Base-by-base conservation (phyloP, 176 grass and related monocot genomes). In the Melocanna baccifera region DNA sequence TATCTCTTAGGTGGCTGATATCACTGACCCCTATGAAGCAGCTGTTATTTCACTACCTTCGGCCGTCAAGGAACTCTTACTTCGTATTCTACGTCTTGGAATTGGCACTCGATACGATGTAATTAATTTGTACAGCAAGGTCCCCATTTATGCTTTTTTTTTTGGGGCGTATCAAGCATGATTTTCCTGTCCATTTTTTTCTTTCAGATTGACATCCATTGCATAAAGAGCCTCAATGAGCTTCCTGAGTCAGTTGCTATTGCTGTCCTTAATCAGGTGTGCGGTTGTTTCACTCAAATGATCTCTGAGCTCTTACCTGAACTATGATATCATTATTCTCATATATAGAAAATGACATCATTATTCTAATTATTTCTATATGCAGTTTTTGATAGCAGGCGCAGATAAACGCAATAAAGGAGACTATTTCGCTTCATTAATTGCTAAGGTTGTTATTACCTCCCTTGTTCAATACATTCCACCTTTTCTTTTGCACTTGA, bases 321-420 rank as follows among this genome's bases (percentile, higher is more conserved):
- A 61, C 53, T 52, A 45, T 22, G 40, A 23, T 72, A 61, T 61
- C 26, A 40, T 68, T 84, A 42, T 69, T 81, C 75, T 81, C 23
- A 9, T 51, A 26, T 61, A 40, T 9, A 51, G 42, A 23, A 69
- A 77, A 30, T 74, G 40, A 12, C 48, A 45, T 19, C 39, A 66
- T 62, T 67, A 13, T 48, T 73, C 18, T 86, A 37, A 62, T 89
- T 56, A 63, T 71, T 62, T 62, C 26, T 80, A 26, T 19, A 41
- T 76, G n/a, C 90, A 94, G 92, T 97, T 97, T 83, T 87, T 97
- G 83, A 87, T 97, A 84, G 78, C 94, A 46, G 94, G 92, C 69
- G 46, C 73, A 36, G 80, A 92, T 75, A 97, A 92, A 83, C 88
- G 41, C 45, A 89, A 91, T 84, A 97, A 97, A 88, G 82, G 81